phyloP scores from a whole-genome alignment of 805 yeast species.

The Saturnispora quitensis region DNA sequence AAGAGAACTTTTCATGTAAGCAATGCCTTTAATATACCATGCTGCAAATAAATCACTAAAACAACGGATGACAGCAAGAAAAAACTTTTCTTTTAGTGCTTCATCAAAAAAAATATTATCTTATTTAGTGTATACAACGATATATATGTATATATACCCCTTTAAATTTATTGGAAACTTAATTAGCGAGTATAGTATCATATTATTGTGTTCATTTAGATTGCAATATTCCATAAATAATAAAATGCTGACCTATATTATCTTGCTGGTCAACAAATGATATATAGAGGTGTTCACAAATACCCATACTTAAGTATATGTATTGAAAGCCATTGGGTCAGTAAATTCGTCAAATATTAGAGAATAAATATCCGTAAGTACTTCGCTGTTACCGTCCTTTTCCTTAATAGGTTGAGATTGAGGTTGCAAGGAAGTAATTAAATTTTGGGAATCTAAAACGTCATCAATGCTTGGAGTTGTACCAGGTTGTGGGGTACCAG shows the following conservation, averaged over 20 bases:
- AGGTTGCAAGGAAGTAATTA: not conserved
- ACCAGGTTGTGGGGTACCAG: conserved; percentile 3
- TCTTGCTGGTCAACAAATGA: not conserved
- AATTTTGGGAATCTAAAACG: not conserved
- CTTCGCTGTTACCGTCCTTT: conserved; percentile 19
- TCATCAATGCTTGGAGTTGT: not conserved
- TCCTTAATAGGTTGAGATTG: not conserved
- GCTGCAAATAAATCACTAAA: not conserved
- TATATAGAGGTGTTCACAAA: not conserved
- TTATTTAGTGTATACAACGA: not conserved
- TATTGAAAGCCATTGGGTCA: conserved; percentile 28
- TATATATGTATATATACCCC: not conserved
- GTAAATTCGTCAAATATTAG: conserved; percentile 37
- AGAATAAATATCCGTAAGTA: conserved; percentile 35
- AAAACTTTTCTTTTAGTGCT: not conserved
- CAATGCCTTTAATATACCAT: not conserved
- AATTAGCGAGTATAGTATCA: not conserved
- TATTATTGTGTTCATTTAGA: not conserved
- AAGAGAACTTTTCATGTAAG: not conserved
- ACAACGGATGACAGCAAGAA: not conserved
- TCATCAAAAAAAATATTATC: not conserved
- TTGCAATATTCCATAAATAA: not conserved
- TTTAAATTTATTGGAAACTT: not conserved
- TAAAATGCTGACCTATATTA: not conserved
- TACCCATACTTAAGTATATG: conserved; percentile 11